Evolutionary conservation across 2,329 filamentous ascomycete genomes (phyloP), one percentile per base, ranked within the genome.

Genomic region (Arthrobotrys sinensis): DNA sequence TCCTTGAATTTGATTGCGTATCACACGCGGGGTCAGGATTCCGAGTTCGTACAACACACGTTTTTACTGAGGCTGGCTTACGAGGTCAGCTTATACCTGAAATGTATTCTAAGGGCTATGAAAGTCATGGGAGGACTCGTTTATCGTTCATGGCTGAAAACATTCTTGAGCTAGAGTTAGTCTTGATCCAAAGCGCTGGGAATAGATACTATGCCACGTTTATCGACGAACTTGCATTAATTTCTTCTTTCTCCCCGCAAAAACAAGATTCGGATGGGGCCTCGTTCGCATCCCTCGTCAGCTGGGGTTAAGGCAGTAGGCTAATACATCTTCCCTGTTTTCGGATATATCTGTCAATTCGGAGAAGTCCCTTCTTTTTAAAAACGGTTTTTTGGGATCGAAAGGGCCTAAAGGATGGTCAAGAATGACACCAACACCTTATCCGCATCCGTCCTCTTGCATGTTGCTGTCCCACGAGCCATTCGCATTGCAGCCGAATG

Each of bases 331-430:
- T 40, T 40, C 55, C 55, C 55, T 60, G 55, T 43, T 60, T 60
- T 60, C 55, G 36, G 55, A 24, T 24, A 43, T 36, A 57, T 38
- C 34, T 57, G 52, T 57, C 50, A 53, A 57, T 40, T 38, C 52
- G 52, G 32, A 19, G 52, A 57, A 57, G 34, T 21, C 52, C 52
- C 50, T 16, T n/a, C 12, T 8, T 50, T 50, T 57, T 38, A 14
- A 8, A 28, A 52, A n/a, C n/a, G 3, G 1, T 52, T 52, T 53
- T 34, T 34, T 32, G 7, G 46, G 2, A n/a, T 53, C 50, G 21
- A 1, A 50, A 28, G 4, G 24, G 24, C 24, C 24, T 28, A 28
- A 24, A n/a, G 14, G 50, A 34, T 14, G n/a, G 11, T 45, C 6
- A 4, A 28, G 24, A 38, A 38, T 21, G 52, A 19, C n/a, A 21